Evolutionary conservation across 2,329 filamentous ascomycete genomes (phyloP), one percentile per base, ranked within the genome.

Genomic region (Coniochaeta sp.): DNA sequence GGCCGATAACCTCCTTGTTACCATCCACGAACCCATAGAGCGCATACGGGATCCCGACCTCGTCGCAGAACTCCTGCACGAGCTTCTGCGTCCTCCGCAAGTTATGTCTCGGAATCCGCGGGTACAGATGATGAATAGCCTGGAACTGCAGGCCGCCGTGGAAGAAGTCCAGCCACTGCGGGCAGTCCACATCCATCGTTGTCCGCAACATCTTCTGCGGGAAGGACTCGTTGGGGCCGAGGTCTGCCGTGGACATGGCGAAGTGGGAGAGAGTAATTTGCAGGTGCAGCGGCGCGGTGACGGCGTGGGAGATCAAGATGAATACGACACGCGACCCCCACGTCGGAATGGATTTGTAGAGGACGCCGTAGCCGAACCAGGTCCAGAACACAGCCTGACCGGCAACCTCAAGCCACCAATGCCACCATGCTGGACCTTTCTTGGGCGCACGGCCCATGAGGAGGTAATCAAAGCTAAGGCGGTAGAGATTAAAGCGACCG

Each of bases 191-290:
- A 64, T 96, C 91, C 91, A 96, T 96, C 14, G 92, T 96, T 1
- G 92, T 96, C 65, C 93, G 87, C 54, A 96, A 80, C 88, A 96
- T 95, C 72, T 88, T 90, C 74, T 96, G 91, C 0, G 92, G 86
- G 72, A 96, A 96, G 0, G 90, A 95, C 72, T 96, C 92, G 58
- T 87, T 80, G 1, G 89, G 86, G 0, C 93, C 93, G 14, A 96
- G 80, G 67, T 96, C 91, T 12, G 90, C 83, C 0, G 92, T 96
- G 66, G 90, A 93, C 92, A 96, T 96, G 65, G 90, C 90, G 73
- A 96, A 96, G 74, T 96, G 92, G 2, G 90, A 95, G 19, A 96
- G 82, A 0, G 91, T 96, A 71, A 96, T 96, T 72, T 96, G 92
- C 12, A 93, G 83, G 72, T 96, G 92, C 57, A 96, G 77, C 2